Evolutionary conservation across 768 basidiomycete genomes (phyloP), one percentile per base, ranked within the genome.

Genomic region (Amyloporia xantha): DNA sequence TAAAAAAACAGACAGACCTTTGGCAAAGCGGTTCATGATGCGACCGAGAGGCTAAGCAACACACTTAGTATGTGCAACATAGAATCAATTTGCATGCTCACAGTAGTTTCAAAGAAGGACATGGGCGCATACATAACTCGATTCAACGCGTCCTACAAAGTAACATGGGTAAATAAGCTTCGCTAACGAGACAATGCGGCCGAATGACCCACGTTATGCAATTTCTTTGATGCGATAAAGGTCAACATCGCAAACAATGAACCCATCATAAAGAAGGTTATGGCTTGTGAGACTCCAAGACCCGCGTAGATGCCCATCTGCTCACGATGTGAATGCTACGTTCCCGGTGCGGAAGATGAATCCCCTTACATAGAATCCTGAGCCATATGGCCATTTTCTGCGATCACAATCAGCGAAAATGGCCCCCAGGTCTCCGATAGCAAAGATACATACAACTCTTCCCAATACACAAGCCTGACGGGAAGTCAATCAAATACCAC

Each of bases 21-120:
- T 91, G 1, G 88, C 82, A 63, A 96, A 91, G 13, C 91, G 80
- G 63, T 92, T 92, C 79, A 91, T 85, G 53, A 96, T 88, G 10
- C 90, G 80, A 13, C 92, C 92, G 19, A 89, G 73, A 5, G 88
- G 89, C 74, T 54, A 38, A n/a, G n/a, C n/a, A n/a, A n/a, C n/a
- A n/a, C n/a, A n/a, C n/a, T n/a, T n/a, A n/a, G n/a, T n/a, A n/a
- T n/a, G n/a, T n/a, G n/a, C n/a, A n/a, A n/a, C 52, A 49, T 53
- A 47, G 17, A 47, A 30, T 20, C 37, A 49, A 23, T n/a, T n/a
- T n/a, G 28, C 11, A 41, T 19, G 5, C 71, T 57, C 58, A 83
- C 82, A 4, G 86, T 89, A 1, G 84, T 91, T 60, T 94, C 92
- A 60, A 91, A 94, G 70, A 91, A 93, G 5, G 80, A 81, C 84